Evolutionary conservation across 2,329 filamentous ascomycete genomes (phyloP), one percentile per base, ranked within the genome.

Genomic region (Cladosporium austrohemisphaericum): DNA sequence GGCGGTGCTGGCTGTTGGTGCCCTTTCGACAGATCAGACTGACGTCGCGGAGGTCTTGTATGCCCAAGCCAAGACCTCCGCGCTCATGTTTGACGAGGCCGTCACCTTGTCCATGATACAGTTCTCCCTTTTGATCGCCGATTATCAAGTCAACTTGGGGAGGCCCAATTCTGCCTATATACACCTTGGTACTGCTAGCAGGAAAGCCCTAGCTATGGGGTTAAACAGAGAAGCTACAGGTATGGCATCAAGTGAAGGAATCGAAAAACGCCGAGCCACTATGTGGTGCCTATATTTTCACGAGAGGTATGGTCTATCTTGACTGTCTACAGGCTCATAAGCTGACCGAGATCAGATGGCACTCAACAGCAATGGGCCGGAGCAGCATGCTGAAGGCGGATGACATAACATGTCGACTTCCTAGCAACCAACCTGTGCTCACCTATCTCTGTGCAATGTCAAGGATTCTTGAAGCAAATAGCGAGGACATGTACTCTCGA

Each of bases 71-170:
- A 62, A 63, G 36, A 55, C 53, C 8, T 57, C 61, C 29, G 60
- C 57, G 1, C 36, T 54, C 2, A 36, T 58, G 3, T 65, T 58
- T 26, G 62, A 65, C 22, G 63, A 65, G 19, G 57, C 58, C 5
- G 63, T 65, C n/a, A 65, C 59, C 5, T 45, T 65, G n/a, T 55
- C 57, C 3, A 65, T 65, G 60, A 57, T 65, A 3, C 63, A 65
- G 33, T 57, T 60, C 26, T 63, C 60, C 0, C 46, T 65, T 9
- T 43, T 64, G 4, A 23, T 60, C 18, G 55, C 62, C 4, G 55
- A 60, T 10, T 65, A 64, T 31, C 62, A 65, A 25, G 52, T 52
- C 14, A 56, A 59, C 33, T 62, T 65, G 57, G 63, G 60, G 1
- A 54, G 62, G 4, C 63, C 63, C 1, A 65, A 65, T 20, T 58